Percentiles rank a stretch among this genome's conserved stretches.
Conservation (phyloP, 305 asterid genomes). For the Rubia peregrina region DNA sequence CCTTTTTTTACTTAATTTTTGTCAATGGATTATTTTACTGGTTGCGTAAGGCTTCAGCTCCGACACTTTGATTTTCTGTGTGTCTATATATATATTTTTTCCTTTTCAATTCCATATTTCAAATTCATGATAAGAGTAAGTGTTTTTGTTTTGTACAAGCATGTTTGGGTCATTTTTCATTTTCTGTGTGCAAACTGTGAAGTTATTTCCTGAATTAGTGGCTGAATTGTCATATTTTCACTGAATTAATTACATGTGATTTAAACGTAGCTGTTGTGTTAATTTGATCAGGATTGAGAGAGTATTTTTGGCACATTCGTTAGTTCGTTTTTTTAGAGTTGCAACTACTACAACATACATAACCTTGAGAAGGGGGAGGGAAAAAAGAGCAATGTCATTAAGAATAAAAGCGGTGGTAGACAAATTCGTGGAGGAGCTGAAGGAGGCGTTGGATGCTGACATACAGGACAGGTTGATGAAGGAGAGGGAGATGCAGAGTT, state of each 20-base stretch:
- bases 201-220: background rate
- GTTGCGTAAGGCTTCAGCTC: background rate
- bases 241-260: background rate
- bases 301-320: background rate
- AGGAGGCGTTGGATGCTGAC: slow-evolving; percentile 94
- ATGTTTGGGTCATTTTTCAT: too few relatives aligned
- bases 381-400: slow-evolving; percentile 48
- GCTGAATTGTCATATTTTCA: background rate
- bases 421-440: slow-evolving; percentile 88
- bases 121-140: too few relatives aligned
- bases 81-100: too few relatives aligned
- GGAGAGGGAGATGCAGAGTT: slow-evolving; percentile 99
- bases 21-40: background rate
- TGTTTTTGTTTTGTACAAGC: too few relatives aligned
- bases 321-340: background rate
- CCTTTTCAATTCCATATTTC: background rate
- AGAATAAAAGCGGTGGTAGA: slow-evolving; percentile 94
- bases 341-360: background rate
- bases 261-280: background rate
- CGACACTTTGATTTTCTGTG: background rate
- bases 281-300: background rate
- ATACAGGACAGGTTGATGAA: slow-evolving; percentile 93
- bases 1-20: too few relatives aligned
- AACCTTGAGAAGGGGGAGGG: background rate
- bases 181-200: background rate